These are phyloP conservation scores for Dispira simplex DNA, from an alignment of 192 early-diverging fungal genomes.

Conservation along the genomic window DNA sequence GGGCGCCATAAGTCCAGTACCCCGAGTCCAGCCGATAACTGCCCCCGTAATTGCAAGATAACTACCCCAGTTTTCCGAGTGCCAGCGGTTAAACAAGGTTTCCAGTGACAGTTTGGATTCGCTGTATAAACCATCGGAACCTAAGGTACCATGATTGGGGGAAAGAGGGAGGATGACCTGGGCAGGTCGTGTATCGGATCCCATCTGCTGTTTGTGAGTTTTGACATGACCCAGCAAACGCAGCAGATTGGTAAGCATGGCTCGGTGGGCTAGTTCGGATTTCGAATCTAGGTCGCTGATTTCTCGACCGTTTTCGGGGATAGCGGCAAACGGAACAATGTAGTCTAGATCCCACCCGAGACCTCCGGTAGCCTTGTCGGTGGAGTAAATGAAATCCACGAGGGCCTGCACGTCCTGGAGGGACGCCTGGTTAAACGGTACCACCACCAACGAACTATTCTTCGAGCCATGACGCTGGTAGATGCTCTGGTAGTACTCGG, in stretches of 20 bases:
- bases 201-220: conserved; percentile 55
- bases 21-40: conserved; percentile 95
- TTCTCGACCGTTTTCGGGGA: conserved; percentile 76
- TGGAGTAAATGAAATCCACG: conserved; percentile 77
- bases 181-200: conserved; percentile 74
- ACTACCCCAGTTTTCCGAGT: conserved; percentile 73
- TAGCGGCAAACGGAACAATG: conserved; percentile 90
- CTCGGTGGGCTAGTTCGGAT: conserved; percentile 85
- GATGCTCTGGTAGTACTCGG: conserved; percentile 75
- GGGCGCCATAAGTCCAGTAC: conserved; percentile 84
- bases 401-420: conserved; percentile 66
- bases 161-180: conserved; percentile 80
- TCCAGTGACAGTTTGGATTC: conserved; percentile 92
- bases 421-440: conserved; percentile 91
- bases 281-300: conserved; percentile 68
- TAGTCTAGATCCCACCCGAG: conserved; percentile 90
- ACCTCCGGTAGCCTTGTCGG: conserved; percentile 44
- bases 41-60: conserved; percentile 83
- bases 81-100: conserved; percentile 82
- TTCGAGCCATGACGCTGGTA: conserved; percentile 83
- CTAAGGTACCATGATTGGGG: conserved; percentile 95
- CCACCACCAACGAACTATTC: conserved; percentile 67
- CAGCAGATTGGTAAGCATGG: conserved; percentile 87
- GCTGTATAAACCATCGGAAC: conserved; percentile 79
- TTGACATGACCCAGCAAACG: conserved; percentile 78